Conservation (phyloP, 768 basidiomycete species). For the Leccinum boreale region DNA sequence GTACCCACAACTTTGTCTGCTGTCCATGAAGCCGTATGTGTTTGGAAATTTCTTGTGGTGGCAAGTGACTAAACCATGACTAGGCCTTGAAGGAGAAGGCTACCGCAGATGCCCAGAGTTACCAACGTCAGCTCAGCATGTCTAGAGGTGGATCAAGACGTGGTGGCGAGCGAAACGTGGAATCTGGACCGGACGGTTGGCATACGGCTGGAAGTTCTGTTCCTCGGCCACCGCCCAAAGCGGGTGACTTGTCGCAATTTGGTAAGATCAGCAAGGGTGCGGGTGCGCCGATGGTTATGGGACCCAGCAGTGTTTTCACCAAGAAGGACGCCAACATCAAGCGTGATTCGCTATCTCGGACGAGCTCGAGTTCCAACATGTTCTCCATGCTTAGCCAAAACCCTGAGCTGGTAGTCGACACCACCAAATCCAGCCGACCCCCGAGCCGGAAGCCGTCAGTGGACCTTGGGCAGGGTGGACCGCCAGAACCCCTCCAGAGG, state of each 20-base stretch:
- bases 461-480: conserved; percentile 44
- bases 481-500: conserved; percentile 38
- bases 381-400: conserved; percentile 79
- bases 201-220: conserved; percentile 56
- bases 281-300: conserved; percentile 69
- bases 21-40: conserved; percentile 78
- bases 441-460: conserved; percentile 50
- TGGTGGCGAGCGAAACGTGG: conserved; percentile 67
- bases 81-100: conserved; percentile 85
- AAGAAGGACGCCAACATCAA: conserved; percentile 56
- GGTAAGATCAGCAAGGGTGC: conserved; percentile 79
- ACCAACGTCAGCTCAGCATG: conserved; percentile 66
- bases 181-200: conserved; percentile 84
- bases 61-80: conserved; percentile 3
- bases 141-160: conserved; percentile 89
- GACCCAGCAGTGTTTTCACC: conserved; percentile 81
- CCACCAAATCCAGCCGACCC: conserved; percentile 50
- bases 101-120: conserved; percentile 55
- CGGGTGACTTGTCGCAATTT: conserved; percentile 82
- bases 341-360: conserved; percentile 73
- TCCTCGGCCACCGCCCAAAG: conserved; percentile 64
- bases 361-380: conserved; percentile 81
- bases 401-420: conserved; percentile 53
- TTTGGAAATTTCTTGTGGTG: neutral
- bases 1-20: conserved; percentile 88